These are phyloP conservation scores for Neotropicomus parvogracilis DNA, from an alignment of 1,284 basidiomycete genomes.

Conservation along the genomic window DNA sequence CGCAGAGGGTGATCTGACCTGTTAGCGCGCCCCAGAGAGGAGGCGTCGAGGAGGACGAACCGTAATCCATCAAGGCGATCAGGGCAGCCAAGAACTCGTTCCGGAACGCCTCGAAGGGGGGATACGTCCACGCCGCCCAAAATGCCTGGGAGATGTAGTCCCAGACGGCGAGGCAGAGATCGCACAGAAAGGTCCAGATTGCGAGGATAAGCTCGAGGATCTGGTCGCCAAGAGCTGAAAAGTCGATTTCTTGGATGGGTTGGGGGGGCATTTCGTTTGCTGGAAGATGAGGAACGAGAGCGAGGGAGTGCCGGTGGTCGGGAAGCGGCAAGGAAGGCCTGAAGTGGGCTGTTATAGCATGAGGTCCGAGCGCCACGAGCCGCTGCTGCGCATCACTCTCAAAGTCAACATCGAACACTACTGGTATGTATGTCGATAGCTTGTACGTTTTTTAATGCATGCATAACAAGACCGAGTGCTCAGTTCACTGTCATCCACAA, in stretches of 20 bases:
- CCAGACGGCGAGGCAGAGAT: neutral
- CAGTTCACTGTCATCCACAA: no score
- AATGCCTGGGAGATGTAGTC: slow-evolving; percentile 8
- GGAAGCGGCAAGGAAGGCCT: no score
- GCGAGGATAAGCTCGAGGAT: neutral
- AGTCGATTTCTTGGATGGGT: slow-evolving; percentile 22
- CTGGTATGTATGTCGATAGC: no score
- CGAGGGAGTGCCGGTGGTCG: no score
- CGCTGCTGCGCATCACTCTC: no score
- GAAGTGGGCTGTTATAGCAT: neutral
- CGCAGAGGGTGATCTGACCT: no score
- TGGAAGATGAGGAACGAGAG: neutral
- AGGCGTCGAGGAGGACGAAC: slow-evolving; percentile 10
- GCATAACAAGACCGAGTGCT: no score
- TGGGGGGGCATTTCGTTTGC: slow-evolving; percentile 23
- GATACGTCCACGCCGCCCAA: slow-evolving; percentile 21
- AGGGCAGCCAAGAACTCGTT: slow-evolving; percentile 14
- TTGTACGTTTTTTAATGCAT: no score
- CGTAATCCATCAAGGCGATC: slow-evolving; percentile 14
- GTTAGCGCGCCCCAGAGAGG: neutral
- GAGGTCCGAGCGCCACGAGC: neutral
- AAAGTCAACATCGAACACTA: no score
- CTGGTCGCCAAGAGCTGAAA: slow-evolving; percentile 14
- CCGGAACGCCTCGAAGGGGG: slow-evolving; percentile 27
- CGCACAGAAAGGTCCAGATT: neutral